A percentile compares a stretch with the other conserved stretches of the same genome.
Evolutionary conservation across 169 alveolate species (phyloP).

Genomic region (Eimeria tenella): DNA sequence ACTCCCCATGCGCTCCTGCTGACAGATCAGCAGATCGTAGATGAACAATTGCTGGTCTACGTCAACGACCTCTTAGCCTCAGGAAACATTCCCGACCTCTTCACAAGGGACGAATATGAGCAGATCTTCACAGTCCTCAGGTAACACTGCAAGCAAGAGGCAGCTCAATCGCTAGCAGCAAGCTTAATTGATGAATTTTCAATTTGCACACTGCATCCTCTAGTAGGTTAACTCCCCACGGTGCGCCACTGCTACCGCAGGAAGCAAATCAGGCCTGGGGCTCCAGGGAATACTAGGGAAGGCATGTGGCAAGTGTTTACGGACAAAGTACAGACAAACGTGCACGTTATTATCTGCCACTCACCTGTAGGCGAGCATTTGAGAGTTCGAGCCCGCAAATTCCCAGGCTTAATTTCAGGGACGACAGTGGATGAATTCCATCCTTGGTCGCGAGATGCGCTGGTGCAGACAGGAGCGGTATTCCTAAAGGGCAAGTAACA

Average conservation of each 20-base stretch:
- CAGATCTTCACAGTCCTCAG: slow-evolving; percentile 91
- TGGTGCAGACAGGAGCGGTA: slow-evolving; percentile 94
- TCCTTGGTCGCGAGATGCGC: slow-evolving; percentile 98
- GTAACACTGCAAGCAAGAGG: slow-evolving; percentile 79
- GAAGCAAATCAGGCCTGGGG: slow-evolving; percentile 93
- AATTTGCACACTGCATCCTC: too few species aligned
- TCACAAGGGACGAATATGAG: slow-evolving; percentile 94
- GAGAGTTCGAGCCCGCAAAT: slow-evolving; percentile 95
- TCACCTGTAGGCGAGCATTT: slow-evolving; percentile 97
- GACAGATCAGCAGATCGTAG: slow-evolving; percentile 96
- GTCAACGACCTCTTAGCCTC: slow-evolving; percentile 97
- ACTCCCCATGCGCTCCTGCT: slow-evolving; percentile 94
- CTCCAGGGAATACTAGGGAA: slow-evolving; percentile 90
- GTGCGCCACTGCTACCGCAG: slow-evolving; percentile 45
- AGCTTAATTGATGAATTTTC: too few species aligned
- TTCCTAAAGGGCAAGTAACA: slow-evolving; percentile 88
- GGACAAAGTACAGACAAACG: slow-evolving; percentile 85
- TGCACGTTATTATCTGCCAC: slow-evolving; percentile 94
- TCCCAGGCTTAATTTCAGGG: slow-evolving; percentile 96
- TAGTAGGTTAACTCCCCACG: too few species aligned
- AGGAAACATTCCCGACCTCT: slow-evolving; percentile 96
- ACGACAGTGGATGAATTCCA: slow-evolving; percentile 97
- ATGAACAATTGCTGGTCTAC: slow-evolving; percentile 94
- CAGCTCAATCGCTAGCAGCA: too few species aligned
- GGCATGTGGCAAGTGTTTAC: slow-evolving; percentile 92